Evolutionary conservation across 768 basidiomycete species (phyloP), one percentile per base, ranked within the genome.

Genomic region (Leucosporidium yakuticum): DNA sequence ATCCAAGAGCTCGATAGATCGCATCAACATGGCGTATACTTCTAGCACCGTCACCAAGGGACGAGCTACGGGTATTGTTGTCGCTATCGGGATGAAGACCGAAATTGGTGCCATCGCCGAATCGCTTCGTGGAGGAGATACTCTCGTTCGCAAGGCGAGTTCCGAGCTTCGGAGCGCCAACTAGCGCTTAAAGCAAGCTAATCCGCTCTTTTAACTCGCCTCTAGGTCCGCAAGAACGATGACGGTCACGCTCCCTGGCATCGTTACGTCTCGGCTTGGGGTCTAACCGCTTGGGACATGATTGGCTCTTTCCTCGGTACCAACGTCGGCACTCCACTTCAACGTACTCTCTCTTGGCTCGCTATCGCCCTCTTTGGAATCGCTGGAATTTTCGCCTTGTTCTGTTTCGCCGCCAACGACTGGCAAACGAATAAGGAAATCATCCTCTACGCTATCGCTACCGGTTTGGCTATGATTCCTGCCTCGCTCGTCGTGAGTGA

Each of bases 11-110:
- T 29, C 11, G 1, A 36, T 60, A 57, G 73, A 75, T 62, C 73
- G 76, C 29, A 70, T 74, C 64, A 76, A 69, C 48, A 73, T 77
- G 69, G 74, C 80, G 25, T 82, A 80, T 73, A 78, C 80, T 11
- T 79, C 80, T n/a, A 76, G 79, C 27, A 79, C 79, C 59, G 78
- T 82, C 48, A 80, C 80, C 67, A 81, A 81, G 74, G 81, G 81
- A 53, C 77, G 81, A 60, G 80, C 77, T 4, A 76, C 78, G 23
- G 77, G 77, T 31, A 70, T 81, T 58, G 79, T 81, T 64, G 74
- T 78, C 65, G 70, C 75, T 14, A 81, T 78, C 25, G 81, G 78
- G 7, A 82, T 82, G 81, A 53, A 48, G 57, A 78, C 71, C n/a
- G 77, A 79, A 29, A 80, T 79, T 32, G 65, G 47, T 21, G 79